Conservation (phyloP, 2,329 filamentous ascomycete species). For the Talaromyces sp. region DNA sequence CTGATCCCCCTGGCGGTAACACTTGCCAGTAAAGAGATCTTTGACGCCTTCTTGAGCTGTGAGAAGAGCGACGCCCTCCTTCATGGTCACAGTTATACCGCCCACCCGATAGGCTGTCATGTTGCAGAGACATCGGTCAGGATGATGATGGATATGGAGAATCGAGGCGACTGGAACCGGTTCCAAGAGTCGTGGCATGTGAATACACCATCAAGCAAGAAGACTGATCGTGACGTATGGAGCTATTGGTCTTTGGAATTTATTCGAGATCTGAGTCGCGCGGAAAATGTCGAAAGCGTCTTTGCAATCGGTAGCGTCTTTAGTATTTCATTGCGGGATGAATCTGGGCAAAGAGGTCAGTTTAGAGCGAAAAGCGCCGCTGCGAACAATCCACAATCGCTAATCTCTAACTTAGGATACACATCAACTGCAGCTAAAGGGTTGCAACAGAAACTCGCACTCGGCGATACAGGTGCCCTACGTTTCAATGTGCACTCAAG, state of each 20-base stretch:
- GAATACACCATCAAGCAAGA: neutral
- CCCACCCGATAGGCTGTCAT: conserved; percentile 73
- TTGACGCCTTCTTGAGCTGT: conserved; percentile 62
- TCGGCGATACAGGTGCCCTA: conserved; percentile 25
- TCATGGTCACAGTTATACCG: conserved; percentile 83
- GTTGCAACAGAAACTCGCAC: conserved; percentile 48
- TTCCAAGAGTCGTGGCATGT: conserved; percentile 49
- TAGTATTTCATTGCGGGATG: conserved; percentile 56
- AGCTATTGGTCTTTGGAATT: conserved; percentile 65
- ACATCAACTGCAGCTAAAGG: conserved; percentile 52
- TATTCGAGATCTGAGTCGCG: conserved; percentile 55
- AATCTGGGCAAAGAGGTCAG: conserved; percentile 40
- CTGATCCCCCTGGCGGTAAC: conserved; percentile 73
- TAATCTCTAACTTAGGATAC: conserved; percentile 42
- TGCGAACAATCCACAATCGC: conserved; percentile 2
- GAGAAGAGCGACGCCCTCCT: conserved; percentile 75
- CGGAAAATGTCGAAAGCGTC: conserved; percentile 55
- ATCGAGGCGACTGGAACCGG: conserved; percentile 51
- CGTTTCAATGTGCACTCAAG: conserved; percentile 51
- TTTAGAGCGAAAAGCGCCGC: conserved; percentile 2
- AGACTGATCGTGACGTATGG: conserved; percentile 45
- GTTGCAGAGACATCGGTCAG: conserved; percentile 65
- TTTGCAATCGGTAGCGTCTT: conserved; percentile 72
- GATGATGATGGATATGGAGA: conserved; percentile 57
- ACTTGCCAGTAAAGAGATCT: conserved; percentile 67